Base-by-base conservation (phyloP, 768 basidiomycete species). In the Termitomyces sp. region DNA sequence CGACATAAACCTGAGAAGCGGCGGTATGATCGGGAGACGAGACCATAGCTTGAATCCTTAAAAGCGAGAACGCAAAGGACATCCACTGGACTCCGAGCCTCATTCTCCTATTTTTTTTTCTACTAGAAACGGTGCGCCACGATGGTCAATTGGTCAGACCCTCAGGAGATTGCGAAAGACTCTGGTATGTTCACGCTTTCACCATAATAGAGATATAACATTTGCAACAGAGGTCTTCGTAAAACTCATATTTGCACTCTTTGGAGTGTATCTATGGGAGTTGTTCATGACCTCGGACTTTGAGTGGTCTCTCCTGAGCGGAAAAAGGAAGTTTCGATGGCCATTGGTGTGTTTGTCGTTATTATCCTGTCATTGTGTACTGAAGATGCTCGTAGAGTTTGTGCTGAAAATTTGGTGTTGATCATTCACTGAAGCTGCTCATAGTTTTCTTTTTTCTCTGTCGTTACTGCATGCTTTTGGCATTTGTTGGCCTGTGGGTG, bases 251-350 rank as follows among this genome's bases (percentile, higher is more conserved):
- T 85, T 85, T 63, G 72, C 74, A n/a, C 75, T 87, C 53, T 85
- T 84, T 59, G 88, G 88, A 18, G 68, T 86, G 49, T 86, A 86
- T 61, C 53, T 85, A 29, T 89, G 86, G 86, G 88, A 89, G 64
- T 59, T 89, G 42, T 76, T 83, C 60, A 71, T 76, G 62, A 87
- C 88, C 16, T 80, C 70, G 56, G 77, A 78, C 59, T 90, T 90
- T 60, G 88, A 90, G 63, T 81, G 80, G 79, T 86, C 87, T 27
- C 67, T 90, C 32, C 56, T 88, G 42, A 78, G 75, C 29, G 65
- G 79, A n/a, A 75, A 77, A 54, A 80, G 86, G 46, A 78, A 72
- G 63, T 82, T 87, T 61, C 78, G 81, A 31, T 88, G 86, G 86
- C 87, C 88, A 60, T 71, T 89, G 69, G 87, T 88, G 67, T 58